Evolutionary conservation across 345 rosid species (phyloP), one percentile per base, ranked within the genome.

Genomic region (Bruguiera sexangula): DNA sequence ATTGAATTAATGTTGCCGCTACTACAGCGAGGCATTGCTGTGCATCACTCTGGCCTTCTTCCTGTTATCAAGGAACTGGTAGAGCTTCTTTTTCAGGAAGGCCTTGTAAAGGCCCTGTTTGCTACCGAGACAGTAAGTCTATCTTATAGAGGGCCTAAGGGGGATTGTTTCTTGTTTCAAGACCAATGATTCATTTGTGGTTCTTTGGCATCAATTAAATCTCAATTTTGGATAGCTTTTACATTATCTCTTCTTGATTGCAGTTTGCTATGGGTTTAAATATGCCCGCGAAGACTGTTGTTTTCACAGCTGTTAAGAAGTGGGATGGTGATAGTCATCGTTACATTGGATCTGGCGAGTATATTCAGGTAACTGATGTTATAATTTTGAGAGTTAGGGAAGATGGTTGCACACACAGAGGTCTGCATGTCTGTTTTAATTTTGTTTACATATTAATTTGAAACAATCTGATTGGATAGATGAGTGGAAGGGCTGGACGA

Each of bases 401-500:
- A 66, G 51, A 31, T 18, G 29, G 60, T 24, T 19, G 7, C 55
- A 8, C 8, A 24, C 34, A 53, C 16, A 31, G 21, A 54, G n/a
- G 6, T 2, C 29, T 52, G 26, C 46, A 29, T 32, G 21, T 20
- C 5, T 54, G 31, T 50, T 60, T 24, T 32, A 48, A 46, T 34
- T 36, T 51, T 43, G 34, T 63, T 19, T 21, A 22, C 60, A 52
- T 66, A 10, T 62, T 29, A 63, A 52, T 76, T 24, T 31, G 54
- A 69, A 73, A 57, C 73, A n/a, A 34, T 68, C 70, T 79, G 70
- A 64, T 69, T 60, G 57, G 80, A 71, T 72, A 95, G 99, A 95
- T 95, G 99, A 95, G 99, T 70, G 98, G 99, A 75, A 85, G 97
- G 76, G 99, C 99, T 82, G 99, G 99, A 73, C 96, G 99, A 24